Percentiles rank a stretch among this genome's conserved stretches.
These are phyloP conservation scores for Phytophthora chlamydospora DNA, from an alignment of 352 stramenopile genomes.

Conservation along the genomic window DNA sequence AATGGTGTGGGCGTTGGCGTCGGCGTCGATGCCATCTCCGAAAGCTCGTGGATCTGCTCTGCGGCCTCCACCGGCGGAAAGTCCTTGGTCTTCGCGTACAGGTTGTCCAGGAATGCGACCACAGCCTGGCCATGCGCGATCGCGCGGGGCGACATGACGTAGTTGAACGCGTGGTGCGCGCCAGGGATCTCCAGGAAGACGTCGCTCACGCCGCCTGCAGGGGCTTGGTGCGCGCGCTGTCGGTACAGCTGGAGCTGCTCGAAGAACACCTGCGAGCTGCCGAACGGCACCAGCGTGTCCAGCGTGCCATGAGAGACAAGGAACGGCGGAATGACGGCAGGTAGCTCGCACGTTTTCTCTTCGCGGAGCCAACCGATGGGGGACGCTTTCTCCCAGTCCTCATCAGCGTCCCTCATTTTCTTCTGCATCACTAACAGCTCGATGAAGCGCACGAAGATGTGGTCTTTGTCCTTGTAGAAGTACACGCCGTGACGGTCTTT, in stretches of 20 bases:
- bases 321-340: slow-evolving; percentile 67
- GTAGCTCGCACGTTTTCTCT: slow-evolving; percentile 30
- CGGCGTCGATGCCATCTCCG: background rate
- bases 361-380: slow-evolving; percentile 62
- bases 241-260: slow-evolving; percentile 58
- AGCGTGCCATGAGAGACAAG: slow-evolving; percentile 70
- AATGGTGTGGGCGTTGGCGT: too few species aligned
- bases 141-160: slow-evolving; percentile 68
- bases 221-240: slow-evolving; percentile 25
- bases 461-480: slow-evolving; percentile 57
- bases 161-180: slow-evolving; percentile 80
- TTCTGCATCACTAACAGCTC: slow-evolving; percentile 79
- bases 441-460: slow-evolving; percentile 70
- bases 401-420: slow-evolving; percentile 45
- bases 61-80: slow-evolving; percentile 7
- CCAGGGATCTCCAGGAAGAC: slow-evolving; percentile 68
- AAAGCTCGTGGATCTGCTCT: slow-evolving; percentile 13
- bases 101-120: slow-evolving; percentile 62
- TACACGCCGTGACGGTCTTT: slow-evolving; percentile 73
- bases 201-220: slow-evolving; percentile 43
- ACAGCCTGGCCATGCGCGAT: slow-evolving; percentile 75
- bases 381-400: slow-evolving; percentile 64
- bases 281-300: slow-evolving; percentile 76
- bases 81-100: slow-evolving; percentile 57
- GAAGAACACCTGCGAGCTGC: slow-evolving; percentile 74